Evolutionary conservation across 2,329 filamentous ascomycete species (phyloP).

Genomic region (Plenodomus lindquistii): DNA sequence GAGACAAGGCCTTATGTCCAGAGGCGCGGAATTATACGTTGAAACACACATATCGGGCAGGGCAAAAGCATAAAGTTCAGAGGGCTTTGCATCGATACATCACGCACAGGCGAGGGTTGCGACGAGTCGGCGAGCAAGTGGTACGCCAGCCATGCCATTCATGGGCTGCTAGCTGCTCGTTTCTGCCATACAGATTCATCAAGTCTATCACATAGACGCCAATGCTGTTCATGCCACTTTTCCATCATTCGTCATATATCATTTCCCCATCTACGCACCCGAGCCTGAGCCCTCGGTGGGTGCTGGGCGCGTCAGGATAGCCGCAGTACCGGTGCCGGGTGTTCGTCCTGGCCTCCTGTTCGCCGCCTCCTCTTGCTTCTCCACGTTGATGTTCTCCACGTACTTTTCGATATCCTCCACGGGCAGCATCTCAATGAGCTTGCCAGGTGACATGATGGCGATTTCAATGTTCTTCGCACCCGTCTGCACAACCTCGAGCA

Average conservation of each 20-base stretch:
- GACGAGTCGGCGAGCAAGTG: background rate
- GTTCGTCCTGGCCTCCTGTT: conserved; percentile 77
- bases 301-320: conserved; percentile 71
- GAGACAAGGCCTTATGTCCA: conserved; percentile 30
- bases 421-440: conserved; percentile 88
- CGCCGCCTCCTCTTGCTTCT: conserved; percentile 98
- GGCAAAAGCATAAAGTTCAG: conserved; percentile 2
- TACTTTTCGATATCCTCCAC: conserved; percentile 96
- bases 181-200: conserved; percentile 35
- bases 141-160: conserved; percentile 32
- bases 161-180: conserved; percentile 27
- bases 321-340: conserved; percentile 69
- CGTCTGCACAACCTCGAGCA: conserved; percentile 96
- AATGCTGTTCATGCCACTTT: conserved; percentile 33
- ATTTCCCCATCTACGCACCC: conserved; percentile 24
- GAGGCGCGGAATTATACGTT: too few relatives aligned
- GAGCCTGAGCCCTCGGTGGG: conserved; percentile 43
- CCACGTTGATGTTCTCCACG: conserved; percentile 98
- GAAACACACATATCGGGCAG: too few relatives aligned
- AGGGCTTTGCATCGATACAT: conserved; percentile 7
- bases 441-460: conserved; percentile 93
- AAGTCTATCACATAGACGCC: conserved; percentile 36
- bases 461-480: conserved; percentile 99
- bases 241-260: conserved; percentile 24
- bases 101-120: conserved; percentile 15